Percentiles rank a stretch among this genome's conserved stretches.
phyloP scores from a whole-genome alignment of 805 yeast species.

The Diddensiella transvaalensis region DNA sequence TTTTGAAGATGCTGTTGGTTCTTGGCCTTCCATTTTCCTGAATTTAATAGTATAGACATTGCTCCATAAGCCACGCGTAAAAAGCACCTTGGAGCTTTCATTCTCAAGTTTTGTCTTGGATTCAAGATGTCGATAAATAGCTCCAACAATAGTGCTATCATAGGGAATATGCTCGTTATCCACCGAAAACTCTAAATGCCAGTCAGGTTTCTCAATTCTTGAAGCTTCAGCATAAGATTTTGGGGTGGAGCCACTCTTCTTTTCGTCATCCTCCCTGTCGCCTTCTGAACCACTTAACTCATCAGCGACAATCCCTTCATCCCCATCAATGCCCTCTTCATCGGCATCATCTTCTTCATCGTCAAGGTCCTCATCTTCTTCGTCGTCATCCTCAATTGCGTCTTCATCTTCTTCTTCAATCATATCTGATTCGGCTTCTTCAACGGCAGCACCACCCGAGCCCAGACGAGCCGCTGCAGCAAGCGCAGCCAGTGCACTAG shows the following conservation, averaged over 20 bases:
- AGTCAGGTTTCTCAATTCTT: constrained; percentile 21
- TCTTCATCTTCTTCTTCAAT: constrained; percentile 4
- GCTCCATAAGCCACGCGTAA: constrained; percentile 47
- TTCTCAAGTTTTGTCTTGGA: constrained; percentile 9
- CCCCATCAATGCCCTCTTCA: constrained; percentile 20
- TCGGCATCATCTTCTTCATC: constrained; percentile 17
- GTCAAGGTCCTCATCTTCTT: constrained; percentile 13
- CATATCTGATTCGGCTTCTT: constrained; percentile 18
- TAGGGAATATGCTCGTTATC: constrained; percentile 56
- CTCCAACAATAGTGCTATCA: constrained; percentile 75
- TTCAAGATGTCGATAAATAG: constrained; percentile 37
- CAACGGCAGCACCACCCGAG: constrained; percentile 4
- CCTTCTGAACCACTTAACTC: constrained; percentile 11
- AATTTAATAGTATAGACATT: constrained; percentile 51
- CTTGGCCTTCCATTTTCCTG: constrained; percentile 30
- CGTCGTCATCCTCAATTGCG: constrained; percentile 17
- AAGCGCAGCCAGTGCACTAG: constrained; percentile 19
- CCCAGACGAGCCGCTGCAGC: constrained; percentile 19
- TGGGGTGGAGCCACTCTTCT: constrained; percentile 4
- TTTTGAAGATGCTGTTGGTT: constrained; percentile 8
- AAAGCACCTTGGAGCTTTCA: constrained; percentile 12
- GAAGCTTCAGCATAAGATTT: constrained; percentile 10
- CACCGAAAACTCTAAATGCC: constrained; percentile 54
- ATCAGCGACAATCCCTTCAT: constrained; percentile 23
- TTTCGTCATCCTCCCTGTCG: constrained; percentile 9